A percentile compares a stretch with the other conserved stretches of the same genome.
These are phyloP conservation scores for Thozetella sp. DNA, from an alignment of 495 filamentous ascomycete genomes.

Conservation along the genomic window DNA sequence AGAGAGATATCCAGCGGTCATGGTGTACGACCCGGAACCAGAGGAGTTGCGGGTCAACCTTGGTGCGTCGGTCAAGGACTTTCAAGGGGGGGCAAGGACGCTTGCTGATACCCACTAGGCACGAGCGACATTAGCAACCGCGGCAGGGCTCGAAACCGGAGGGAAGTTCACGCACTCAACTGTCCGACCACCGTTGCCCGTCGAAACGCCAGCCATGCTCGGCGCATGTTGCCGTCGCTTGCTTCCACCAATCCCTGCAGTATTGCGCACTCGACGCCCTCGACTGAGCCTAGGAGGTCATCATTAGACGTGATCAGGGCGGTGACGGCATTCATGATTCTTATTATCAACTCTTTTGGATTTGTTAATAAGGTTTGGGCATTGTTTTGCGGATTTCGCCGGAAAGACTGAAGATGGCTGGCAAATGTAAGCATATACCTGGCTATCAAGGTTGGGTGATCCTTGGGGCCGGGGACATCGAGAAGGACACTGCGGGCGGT, in stretches of 20 bases:
- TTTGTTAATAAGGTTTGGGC: conserved; percentile 6
- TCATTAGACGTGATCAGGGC: conserved; percentile 42
- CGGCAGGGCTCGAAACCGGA: no score
- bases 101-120: conserved; percentile 38
- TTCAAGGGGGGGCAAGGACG: conserved; percentile 11
- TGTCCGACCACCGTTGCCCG: conserved; percentile 37
- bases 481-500: neutral
- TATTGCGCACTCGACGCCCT: conserved; percentile 48
- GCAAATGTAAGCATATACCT: neutral
- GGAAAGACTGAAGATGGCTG: neutral
- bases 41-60: conserved; percentile 12
- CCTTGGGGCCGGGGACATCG: neutral
- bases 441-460: neutral
- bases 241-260: conserved; percentile 42
- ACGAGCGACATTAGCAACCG: neutral
- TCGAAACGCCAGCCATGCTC: conserved; percentile 33
- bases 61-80: conserved; percentile 5
- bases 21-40: conserved; percentile 28
- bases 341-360: conserved; percentile 25
- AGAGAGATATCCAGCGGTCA: conserved; percentile 19
- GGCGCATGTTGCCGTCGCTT: conserved; percentile 41
- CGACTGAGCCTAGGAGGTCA: conserved; percentile 36
- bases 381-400: conserved; percentile 7
- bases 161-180: conserved; percentile 17
- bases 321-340: conserved; percentile 30